These are phyloP conservation scores for Hymenoscyphus occultus DNA, from an alignment of 2,329 filamentous ascomycete species.

Conservation along the genomic window DNA sequence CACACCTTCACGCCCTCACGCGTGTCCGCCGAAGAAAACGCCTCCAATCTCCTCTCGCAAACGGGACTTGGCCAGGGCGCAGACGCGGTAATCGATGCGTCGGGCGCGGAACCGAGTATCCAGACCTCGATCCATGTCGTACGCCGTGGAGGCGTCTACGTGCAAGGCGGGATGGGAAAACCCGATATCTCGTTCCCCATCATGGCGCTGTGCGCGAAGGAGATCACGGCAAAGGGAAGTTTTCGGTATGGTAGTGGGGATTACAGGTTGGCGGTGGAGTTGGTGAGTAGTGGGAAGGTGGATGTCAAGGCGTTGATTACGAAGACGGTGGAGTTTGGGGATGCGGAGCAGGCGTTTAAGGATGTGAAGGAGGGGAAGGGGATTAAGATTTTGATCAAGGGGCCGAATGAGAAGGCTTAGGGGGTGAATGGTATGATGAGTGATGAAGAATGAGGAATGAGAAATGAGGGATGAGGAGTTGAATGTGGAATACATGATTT, in stretches of 20 bases:
- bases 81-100: slow-evolving; percentile 78
- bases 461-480: background rate
- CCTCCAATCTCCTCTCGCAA: slow-evolving; percentile 60
- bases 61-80: slow-evolving; percentile 64
- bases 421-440: background rate
- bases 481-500: too few relatives aligned
- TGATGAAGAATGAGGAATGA: too few relatives aligned
- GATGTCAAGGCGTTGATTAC: slow-evolving; percentile 82
- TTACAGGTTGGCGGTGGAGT: slow-evolving; percentile 71
- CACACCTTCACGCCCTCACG: slow-evolving; percentile 65
- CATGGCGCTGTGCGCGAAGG: slow-evolving; percentile 84
- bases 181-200: slow-evolving; percentile 88
- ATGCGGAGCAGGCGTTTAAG: slow-evolving; percentile 83
- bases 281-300: slow-evolving; percentile 70
- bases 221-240: slow-evolving; percentile 80
- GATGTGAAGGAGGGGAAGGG: slow-evolving; percentile 82
- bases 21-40: slow-evolving; percentile 68
- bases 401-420: slow-evolving; percentile 49
- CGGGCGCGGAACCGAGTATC: slow-evolving; percentile 74
- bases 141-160: slow-evolving; percentile 69
- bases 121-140: slow-evolving; percentile 71
- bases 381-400: slow-evolving; percentile 67
- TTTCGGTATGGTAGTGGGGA: slow-evolving; percentile 90
- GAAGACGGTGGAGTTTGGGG: slow-evolving; percentile 70
- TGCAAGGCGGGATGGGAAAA: slow-evolving; percentile 89